Evolutionary conservation across 1,139 yeast species (phyloP).

Genomic region (Pichia sp.): DNA sequence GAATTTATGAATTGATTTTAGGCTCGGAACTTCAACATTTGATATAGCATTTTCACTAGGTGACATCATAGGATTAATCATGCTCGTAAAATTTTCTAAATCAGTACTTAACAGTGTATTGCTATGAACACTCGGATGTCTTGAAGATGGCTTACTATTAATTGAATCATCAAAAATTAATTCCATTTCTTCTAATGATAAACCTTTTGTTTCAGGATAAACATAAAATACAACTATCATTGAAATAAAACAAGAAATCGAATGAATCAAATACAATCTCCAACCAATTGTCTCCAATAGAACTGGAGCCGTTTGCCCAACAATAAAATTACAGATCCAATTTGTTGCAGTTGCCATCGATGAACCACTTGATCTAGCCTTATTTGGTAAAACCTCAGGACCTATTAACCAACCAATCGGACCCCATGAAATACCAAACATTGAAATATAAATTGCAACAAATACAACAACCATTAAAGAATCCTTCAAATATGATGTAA

Average conservation of each 20-base stretch:
- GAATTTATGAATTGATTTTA: slow-evolving; percentile 33
- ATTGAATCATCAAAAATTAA: slow-evolving; percentile 54
- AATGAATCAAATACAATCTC: slow-evolving; percentile 79
- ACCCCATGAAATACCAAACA: slow-evolving; percentile 88
- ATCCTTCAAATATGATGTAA: slow-evolving; percentile 6
- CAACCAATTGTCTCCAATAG: slow-evolving; percentile 71
- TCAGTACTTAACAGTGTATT: neutral
- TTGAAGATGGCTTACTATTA: slow-evolving; percentile 8
- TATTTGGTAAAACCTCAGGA: slow-evolving; percentile 78
- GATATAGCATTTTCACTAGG: slow-evolving; percentile 15
- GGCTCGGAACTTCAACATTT: slow-evolving; percentile 38
- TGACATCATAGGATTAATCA: slow-evolving; percentile 1
- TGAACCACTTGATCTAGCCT: slow-evolving; percentile 89
- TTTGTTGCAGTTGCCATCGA: slow-evolving; percentile 87
- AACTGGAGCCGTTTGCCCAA: slow-evolving; percentile 86
- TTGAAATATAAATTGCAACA: slow-evolving; percentile 75
- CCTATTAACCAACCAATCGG: slow-evolving; percentile 89
- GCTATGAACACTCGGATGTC: slow-evolving; percentile 10
- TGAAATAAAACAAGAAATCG: slow-evolving; percentile 66
- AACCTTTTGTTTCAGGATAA: slow-evolving; percentile 89
- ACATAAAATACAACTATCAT: slow-evolving; percentile 59
- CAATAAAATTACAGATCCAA: slow-evolving; percentile 91
- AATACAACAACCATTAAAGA: slow-evolving; percentile 59
- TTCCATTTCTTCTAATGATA: slow-evolving; percentile 85
- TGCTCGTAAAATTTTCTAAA: neutral